phyloP scores from a whole-genome alignment of 192 early-diverging fungal genomes.

The Rhizophagus clarus region DNA sequence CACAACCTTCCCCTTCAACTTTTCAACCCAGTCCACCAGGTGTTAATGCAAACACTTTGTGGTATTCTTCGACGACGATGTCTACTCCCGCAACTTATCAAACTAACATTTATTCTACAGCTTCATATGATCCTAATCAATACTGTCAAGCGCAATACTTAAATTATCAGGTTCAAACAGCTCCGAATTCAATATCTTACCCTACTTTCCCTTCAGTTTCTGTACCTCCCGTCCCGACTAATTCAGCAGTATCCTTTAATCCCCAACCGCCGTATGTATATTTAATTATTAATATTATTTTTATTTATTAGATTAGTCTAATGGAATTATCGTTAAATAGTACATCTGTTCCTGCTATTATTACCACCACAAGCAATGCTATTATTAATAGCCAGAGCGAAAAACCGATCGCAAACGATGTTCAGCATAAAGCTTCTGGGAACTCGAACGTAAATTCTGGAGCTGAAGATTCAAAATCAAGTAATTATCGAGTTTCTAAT shows the following conservation, averaged over 20 bases:
- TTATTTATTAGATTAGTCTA: neutral
- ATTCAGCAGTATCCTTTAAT: constrained; percentile 33
- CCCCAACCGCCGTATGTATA: constrained; percentile 23
- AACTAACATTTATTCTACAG: constrained; percentile 6
- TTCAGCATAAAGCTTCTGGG: constrained; percentile 26
- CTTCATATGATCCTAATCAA: constrained; percentile 27
- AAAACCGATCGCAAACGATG: constrained; percentile 9
- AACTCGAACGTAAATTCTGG: constrained; percentile 19
- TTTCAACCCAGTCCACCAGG: constrained; percentile 33
- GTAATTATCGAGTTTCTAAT: neutral
- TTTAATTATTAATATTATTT: neutral
- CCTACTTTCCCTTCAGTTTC: constrained; percentile 1
- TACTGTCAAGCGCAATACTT: constrained; percentile 25
- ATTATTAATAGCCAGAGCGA: neutral
- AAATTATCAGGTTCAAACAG: constrained; percentile 15
- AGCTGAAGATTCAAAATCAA: constrained; percentile 5
- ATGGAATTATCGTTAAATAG: neutral
- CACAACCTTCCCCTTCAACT: constrained; percentile 23
- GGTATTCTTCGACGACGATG: constrained; percentile 24
- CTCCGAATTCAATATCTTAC: constrained; percentile 17
- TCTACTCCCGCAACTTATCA: constrained; percentile 21
- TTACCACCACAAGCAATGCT: neutral
- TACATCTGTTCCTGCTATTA: neutral
- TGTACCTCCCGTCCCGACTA: constrained; percentile 28
- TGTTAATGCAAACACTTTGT: constrained; percentile 27